Percentiles rank a stretch among this genome's conserved stretches.
These are phyloP conservation scores for Picea glauca DNA, from an alignment of 75 land plant genomes.

Conservation along the genomic window DNA sequence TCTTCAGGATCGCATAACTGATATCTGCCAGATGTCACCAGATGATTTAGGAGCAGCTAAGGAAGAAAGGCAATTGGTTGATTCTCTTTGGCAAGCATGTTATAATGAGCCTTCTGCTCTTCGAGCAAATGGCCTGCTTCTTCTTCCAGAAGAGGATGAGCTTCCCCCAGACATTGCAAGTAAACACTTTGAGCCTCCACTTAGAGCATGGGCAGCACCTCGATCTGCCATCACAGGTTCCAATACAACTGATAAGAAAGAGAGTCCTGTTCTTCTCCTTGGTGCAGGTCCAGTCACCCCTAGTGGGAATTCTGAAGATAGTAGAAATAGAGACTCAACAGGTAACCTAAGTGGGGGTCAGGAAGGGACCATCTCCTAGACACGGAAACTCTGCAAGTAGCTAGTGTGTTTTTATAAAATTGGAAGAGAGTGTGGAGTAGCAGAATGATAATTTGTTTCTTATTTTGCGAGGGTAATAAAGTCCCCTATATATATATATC, in stretches of 20 bases:
- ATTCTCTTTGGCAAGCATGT: conserved; percentile 63
- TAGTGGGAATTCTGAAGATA: too few species aligned
- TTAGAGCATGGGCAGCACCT: conserved; percentile 69
- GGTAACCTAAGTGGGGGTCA: too few species aligned
- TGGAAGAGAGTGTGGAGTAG: too few species aligned
- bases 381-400: too few species aligned
- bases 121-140: conserved; percentile 68
- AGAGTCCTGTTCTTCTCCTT: conserved; percentile 15
- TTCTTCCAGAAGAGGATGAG: conserved; percentile 83
- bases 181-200: conserved; percentile 68
- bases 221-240: background rate
- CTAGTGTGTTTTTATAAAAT: too few species aligned
- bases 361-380: too few species aligned
- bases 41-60: conserved; percentile 77
- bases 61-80: conserved; percentile 79
- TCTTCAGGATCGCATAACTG: conserved; percentile 47
- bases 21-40: conserved; percentile 42
- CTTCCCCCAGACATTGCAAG: conserved; percentile 89
- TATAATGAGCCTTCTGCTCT: conserved; percentile 76
- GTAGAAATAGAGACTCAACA: too few species aligned
- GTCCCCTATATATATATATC: too few species aligned
- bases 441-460: too few species aligned
- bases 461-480: too few species aligned
- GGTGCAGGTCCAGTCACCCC: conserved; percentile 3
- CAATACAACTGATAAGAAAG: conserved; percentile 7